Evolutionary conservation across 805 yeast species (phyloP).

Genomic region (Torulaspora quercuum): DNA sequence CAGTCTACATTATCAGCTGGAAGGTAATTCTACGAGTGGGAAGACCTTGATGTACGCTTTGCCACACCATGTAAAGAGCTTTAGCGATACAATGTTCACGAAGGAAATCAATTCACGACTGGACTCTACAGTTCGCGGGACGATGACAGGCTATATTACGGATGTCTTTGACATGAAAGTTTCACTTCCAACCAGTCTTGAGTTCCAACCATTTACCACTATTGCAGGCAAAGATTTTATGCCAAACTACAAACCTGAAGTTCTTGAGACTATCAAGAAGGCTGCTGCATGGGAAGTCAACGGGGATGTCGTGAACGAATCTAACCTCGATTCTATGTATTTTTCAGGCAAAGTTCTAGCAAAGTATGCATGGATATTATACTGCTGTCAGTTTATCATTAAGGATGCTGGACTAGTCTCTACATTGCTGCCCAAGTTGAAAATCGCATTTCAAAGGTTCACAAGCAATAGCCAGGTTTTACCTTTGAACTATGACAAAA

Average conservation of each 20-base stretch:
- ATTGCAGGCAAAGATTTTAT: slow-evolving; percentile 28
- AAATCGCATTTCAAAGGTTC: slow-evolving; percentile 66
- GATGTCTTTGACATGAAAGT: slow-evolving; percentile 42
- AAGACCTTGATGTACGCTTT: slow-evolving; percentile 54
- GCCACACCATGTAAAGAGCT: slow-evolving; percentile 59
- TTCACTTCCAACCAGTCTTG: slow-evolving; percentile 41
- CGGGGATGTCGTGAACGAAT: slow-evolving; percentile 42
- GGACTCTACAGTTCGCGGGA: slow-evolving; percentile 51
- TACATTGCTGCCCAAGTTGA: slow-evolving; percentile 53
- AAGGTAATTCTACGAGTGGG: slow-evolving; percentile 47
- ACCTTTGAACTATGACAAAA: slow-evolving; percentile 75
- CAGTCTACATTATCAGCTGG: slow-evolving; percentile 41
- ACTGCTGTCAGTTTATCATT: slow-evolving; percentile 65
- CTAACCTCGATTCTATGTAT: slow-evolving; percentile 78
- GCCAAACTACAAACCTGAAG: slow-evolving; percentile 31
- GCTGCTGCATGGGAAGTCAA: slow-evolving; percentile 39
- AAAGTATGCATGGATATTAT: slow-evolving; percentile 83
- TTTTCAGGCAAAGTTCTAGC: slow-evolving; percentile 84
- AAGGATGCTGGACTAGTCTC: slow-evolving; percentile 51
- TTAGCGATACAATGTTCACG: slow-evolving; percentile 35
- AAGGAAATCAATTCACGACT: slow-evolving; percentile 28
- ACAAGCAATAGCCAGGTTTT: slow-evolving; percentile 61
- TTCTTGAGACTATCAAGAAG: slow-evolving; percentile 31
- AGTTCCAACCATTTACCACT: slow-evolving; percentile 45
- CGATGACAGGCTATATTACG: slow-evolving; percentile 45